Percentiles rank a stretch among this genome's conserved stretches.
These are phyloP conservation scores for Coleophoma crateriformis DNA, from an alignment of 2,329 filamentous ascomycete species.

Conservation along the genomic window DNA sequence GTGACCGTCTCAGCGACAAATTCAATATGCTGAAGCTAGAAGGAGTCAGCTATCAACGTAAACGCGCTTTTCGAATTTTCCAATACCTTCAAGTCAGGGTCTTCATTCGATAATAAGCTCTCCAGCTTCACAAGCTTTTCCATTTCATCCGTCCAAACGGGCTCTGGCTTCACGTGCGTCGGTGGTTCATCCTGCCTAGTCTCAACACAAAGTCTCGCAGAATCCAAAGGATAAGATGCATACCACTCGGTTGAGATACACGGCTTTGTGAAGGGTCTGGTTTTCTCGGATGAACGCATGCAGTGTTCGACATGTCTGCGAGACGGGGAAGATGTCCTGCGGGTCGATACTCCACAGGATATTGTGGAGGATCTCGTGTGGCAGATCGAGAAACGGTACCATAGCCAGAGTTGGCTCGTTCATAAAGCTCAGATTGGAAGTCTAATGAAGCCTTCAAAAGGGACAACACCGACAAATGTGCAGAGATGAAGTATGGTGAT, in stretches of 20 bases:
- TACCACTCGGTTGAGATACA: constrained; percentile 56
- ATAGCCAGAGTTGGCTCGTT: background rate
- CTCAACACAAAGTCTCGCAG: background rate
- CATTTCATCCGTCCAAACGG: constrained; percentile 39
- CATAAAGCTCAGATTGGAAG: no score
- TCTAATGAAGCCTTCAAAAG: no score
- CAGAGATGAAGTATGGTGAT: no score
- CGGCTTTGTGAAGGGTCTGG: constrained; percentile 49
- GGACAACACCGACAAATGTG: no score
- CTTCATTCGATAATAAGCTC: constrained; percentile 31
- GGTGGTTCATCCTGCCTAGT: constrained; percentile 4
- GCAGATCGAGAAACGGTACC: constrained; percentile 17
- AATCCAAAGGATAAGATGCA: background rate
- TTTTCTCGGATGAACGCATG: constrained; percentile 52
- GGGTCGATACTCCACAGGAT: constrained; percentile 53
- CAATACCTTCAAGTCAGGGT: constrained; percentile 34
- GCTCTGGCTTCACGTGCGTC: constrained; percentile 21
- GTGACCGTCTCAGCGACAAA: constrained; percentile 43
- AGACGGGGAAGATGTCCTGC: constrained; percentile 47
- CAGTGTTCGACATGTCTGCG: constrained; percentile 46
- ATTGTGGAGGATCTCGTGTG: constrained; percentile 57
- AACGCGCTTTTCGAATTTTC: background rate
- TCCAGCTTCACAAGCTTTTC: constrained; percentile 38
- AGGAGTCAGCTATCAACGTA: background rate
- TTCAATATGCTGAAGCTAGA: constrained; percentile 28